Conservation (phyloP, 1,284 basidiomycete species). For the Sanghuangporus weigelae region DNA sequence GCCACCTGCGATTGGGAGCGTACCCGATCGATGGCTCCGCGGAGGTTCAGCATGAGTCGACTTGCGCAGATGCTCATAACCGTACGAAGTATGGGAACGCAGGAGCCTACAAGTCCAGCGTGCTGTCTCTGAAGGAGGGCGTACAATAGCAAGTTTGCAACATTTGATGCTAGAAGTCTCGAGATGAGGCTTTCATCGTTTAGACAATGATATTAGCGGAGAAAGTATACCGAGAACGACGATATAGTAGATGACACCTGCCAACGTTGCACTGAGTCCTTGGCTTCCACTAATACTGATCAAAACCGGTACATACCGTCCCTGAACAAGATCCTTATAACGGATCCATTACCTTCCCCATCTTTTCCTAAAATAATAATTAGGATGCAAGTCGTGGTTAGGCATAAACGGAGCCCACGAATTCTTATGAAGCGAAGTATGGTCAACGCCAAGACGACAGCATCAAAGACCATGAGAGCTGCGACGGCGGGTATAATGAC, state of each 20-base stretch:
- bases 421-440: not conserved
- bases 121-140: not conserved
- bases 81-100: slow-evolving; percentile 5
- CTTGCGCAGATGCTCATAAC: slow-evolving; percentile 12
- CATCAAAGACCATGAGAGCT: slow-evolving; percentile 12
- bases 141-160: slow-evolving; percentile 13
- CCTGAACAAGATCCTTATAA: slow-evolving; percentile 6
- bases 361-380: not conserved
- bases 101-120: slow-evolving; percentile 1
- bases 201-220: not conserved
- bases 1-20: not conserved
- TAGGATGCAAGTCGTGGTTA: not conserved
- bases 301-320: not conserved
- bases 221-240: slow-evolving; percentile 3
- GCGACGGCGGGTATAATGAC: slow-evolving; percentile 10
- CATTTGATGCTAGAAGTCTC: slow-evolving; percentile 4
- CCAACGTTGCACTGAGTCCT: not conserved
- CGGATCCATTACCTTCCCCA: slow-evolving; percentile 6
- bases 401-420: not conserved
- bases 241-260: slow-evolving; percentile 11
- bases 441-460: slow-evolving; percentile 4
- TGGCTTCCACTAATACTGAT: not conserved
- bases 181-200: not conserved
- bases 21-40: slow-evolving; percentile 5
- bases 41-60: slow-evolving; percentile 15